These are phyloP conservation scores for Suillus paluster DNA, from an alignment of 768 basidiomycete species.

Conservation along the genomic window DNA sequence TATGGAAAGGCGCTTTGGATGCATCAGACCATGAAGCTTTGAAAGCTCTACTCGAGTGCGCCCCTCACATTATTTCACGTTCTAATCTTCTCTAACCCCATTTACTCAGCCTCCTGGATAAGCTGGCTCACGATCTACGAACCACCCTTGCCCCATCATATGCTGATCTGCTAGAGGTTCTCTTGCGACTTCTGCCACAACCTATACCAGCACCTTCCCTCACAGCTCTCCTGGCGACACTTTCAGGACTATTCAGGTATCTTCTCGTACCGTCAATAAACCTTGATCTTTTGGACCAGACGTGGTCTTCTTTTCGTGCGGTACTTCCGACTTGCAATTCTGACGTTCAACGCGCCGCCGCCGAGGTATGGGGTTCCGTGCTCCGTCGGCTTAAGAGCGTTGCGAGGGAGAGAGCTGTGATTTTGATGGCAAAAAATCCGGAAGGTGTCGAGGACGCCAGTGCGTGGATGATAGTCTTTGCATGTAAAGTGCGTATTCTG, in stretches of 20 bases:
- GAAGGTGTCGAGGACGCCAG: slow-evolving; percentile 62
- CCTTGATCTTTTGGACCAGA: slow-evolving; percentile 54
- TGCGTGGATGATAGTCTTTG: slow-evolving; percentile 77
- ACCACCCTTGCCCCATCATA: slow-evolving; percentile 72
- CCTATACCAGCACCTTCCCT: slow-evolving; percentile 64
- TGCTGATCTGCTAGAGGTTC: slow-evolving; percentile 52
- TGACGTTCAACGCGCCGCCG: slow-evolving; percentile 76
- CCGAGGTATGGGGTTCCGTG: slow-evolving; percentile 87
- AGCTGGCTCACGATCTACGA: slow-evolving; percentile 80
- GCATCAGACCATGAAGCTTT: slow-evolving; percentile 73
- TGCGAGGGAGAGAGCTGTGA: slow-evolving; percentile 58
- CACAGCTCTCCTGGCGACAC: slow-evolving; percentile 66
- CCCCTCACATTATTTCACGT: slow-evolving; percentile 9
- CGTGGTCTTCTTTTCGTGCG: slow-evolving; percentile 59
- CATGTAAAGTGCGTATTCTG: slow-evolving; percentile 64
- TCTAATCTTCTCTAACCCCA: slow-evolving; percentile 16
- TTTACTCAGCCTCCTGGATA: slow-evolving; percentile 67
- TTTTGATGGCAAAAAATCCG: slow-evolving; percentile 54
- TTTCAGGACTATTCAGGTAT: slow-evolving; percentile 73
- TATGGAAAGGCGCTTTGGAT: slow-evolving; percentile 66
- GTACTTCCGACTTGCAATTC: slow-evolving; percentile 62
- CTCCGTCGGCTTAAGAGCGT: slow-evolving; percentile 72
- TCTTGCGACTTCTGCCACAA: slow-evolving; percentile 61
- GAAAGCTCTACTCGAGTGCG: slow-evolving; percentile 77
- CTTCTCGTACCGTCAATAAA: slow-evolving; percentile 69